Percentiles rank a stretch among this genome's conserved stretches.
Conservation (phyloP, 2,329 filamentous ascomycete genomes). For the Penicillium frequentans region DNA sequence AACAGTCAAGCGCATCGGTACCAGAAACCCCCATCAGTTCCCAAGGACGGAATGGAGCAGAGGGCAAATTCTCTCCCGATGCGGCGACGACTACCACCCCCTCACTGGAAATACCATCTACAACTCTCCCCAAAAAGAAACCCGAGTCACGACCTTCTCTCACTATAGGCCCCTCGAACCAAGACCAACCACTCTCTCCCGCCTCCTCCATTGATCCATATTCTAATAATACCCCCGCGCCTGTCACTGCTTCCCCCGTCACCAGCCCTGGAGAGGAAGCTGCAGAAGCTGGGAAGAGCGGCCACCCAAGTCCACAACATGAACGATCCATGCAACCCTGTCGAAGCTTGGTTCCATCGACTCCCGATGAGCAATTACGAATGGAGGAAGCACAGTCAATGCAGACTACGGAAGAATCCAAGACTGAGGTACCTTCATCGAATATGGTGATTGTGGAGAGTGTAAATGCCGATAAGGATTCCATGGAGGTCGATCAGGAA, state of each 20-base stretch:
- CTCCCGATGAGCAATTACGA: conserved; percentile 60
- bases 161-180: conserved; percentile 23
- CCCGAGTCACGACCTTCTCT: conserved; percentile 30
- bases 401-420: conserved; percentile 23
- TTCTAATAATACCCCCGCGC: conserved; percentile 70
- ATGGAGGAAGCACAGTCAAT: conserved; percentile 55
- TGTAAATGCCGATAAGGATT: conserved; percentile 15
- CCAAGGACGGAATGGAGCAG: conserved; percentile 23
- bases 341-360: conserved; percentile 43
- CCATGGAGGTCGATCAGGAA: conserved; percentile 20
- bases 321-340: conserved; percentile 24
- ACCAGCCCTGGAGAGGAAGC: conserved; percentile 71
- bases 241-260: conserved; percentile 67
- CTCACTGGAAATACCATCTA: conserved; percentile 17
- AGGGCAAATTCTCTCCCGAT: conserved; percentile 19
- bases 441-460: conserved; percentile 30
- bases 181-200: conserved; percentile 48
- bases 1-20: conserved; percentile 12
- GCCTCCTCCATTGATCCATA: conserved; percentile 68
- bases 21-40: conserved; percentile 26
- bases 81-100: conserved; percentile 15
- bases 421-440: conserved; percentile 12
- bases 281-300: conserved; percentile 44
- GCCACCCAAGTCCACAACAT: conserved; percentile 32
- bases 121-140: conserved; percentile 25